A percentile compares a stretch with the other conserved stretches of the same genome.
These are phyloP conservation scores for Phytophthora multivora DNA, from an alignment of 352 stramenopile genomes.

Conservation along the genomic window DNA sequence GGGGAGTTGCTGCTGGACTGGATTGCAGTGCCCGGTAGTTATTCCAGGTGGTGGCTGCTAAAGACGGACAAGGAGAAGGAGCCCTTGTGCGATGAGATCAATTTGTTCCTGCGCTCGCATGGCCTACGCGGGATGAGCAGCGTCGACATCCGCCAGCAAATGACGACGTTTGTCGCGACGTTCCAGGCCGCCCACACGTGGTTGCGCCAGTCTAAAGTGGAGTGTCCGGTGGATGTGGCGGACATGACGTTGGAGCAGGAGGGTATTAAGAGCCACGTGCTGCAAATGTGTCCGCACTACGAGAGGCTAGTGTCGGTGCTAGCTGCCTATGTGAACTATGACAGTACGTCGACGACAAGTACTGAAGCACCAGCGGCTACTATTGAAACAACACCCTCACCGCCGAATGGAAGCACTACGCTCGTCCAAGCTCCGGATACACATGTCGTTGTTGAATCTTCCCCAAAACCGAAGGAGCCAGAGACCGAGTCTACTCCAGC, in stretches of 20 bases:
- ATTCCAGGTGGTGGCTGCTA: conserved; percentile 41
- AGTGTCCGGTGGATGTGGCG: conserved; percentile 18
- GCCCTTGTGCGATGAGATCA: conserved; percentile 45
- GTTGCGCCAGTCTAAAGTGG: conserved; percentile 31
- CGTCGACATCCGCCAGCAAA: conserved; percentile 31
- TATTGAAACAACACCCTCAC: not conserved
- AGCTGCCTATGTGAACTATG: conserved; percentile 31
- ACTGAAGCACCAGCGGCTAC: not conserved
- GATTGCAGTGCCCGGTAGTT: conserved; percentile 42
- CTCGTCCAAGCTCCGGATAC: not conserved
- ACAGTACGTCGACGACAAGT: conserved; percentile 19
- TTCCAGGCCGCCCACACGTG: conserved; percentile 45
- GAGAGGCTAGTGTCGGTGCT: conserved; percentile 40
- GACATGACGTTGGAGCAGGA: conserved; percentile 31
- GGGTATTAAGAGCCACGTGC: conserved; percentile 38
- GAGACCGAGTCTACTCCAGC: conserved; percentile 5
- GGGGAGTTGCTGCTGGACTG: conserved; percentile 41
- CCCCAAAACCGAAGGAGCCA: not conserved
- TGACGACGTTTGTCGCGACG: conserved; percentile 38
- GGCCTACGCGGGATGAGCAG: conserved; percentile 28
- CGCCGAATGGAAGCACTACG: not conserved
- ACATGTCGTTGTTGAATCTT: not conserved
- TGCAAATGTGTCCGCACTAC: conserved; percentile 49
- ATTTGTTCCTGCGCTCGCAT: conserved; percentile 36
- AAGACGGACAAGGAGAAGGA: conserved; percentile 30